A percentile compares a stretch with the other conserved stretches of the same genome.
These are phyloP conservation scores for Mollisiaceae sp. DNA, from an alignment of 2,329 filamentous ascomycete genomes.

Conservation along the genomic window DNA sequence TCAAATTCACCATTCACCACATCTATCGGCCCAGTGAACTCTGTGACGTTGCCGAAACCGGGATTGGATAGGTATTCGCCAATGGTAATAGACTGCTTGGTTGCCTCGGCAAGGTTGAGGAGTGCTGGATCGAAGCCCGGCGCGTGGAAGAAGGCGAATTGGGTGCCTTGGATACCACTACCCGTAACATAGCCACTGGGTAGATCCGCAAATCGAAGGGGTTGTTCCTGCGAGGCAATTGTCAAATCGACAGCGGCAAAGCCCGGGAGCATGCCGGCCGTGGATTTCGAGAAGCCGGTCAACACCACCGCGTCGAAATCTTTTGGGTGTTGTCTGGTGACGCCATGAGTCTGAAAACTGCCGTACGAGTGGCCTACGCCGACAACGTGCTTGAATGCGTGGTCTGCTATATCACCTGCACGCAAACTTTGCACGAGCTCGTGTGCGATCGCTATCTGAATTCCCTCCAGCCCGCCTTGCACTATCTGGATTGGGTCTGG, in stretches of 20 bases:
- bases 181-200: not conserved
- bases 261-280: no score
- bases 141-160: slow-evolving; percentile 3
- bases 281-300: slow-evolving; percentile 7
- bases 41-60: not conserved
- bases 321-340: slow-evolving; percentile 27
- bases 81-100: not conserved
- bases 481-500: slow-evolving; percentile 12
- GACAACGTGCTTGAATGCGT: slow-evolving; percentile 20
- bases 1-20: not conserved
- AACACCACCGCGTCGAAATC: slow-evolving; percentile 26
- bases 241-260: no score
- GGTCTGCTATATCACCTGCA: not conserved
- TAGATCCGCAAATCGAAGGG: not conserved
- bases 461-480: not conserved
- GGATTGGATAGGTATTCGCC: slow-evolving; percentile 8
- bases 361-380: slow-evolving; percentile 33
- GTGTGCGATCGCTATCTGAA: slow-evolving; percentile 6
- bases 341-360: slow-evolving; percentile 18
- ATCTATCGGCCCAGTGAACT: not conserved
- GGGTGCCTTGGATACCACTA: not conserved
- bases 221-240: not conserved
- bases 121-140: slow-evolving; percentile 9
- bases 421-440: not conserved
- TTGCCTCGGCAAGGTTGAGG: slow-evolving; percentile 12